These are phyloP conservation scores for Neurospora sp. DNA, from an alignment of 2,329 filamentous ascomycete genomes.

Conservation along the genomic window DNA sequence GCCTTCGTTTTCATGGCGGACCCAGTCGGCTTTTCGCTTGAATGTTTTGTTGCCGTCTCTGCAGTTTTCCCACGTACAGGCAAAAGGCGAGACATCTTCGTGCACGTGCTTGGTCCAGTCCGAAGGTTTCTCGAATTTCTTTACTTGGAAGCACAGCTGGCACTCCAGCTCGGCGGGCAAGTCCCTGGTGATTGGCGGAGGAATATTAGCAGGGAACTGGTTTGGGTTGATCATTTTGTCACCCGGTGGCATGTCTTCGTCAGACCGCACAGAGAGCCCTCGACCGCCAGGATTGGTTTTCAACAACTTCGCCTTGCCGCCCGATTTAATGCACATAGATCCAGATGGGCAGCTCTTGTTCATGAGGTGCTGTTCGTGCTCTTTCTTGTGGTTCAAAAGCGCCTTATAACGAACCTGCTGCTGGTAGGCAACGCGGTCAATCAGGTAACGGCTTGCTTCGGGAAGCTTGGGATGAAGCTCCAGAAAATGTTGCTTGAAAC, in stretches of 20 bases:
- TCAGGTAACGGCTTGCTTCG: slow-evolving; percentile 48
- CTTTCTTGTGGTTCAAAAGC: slow-evolving; percentile 59
- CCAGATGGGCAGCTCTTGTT: slow-evolving; percentile 48
- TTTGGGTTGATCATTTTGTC: slow-evolving; percentile 63
- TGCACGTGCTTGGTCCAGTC: slow-evolving; percentile 97
- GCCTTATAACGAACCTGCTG: slow-evolving; percentile 72
- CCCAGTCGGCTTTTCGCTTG: slow-evolving; percentile 94
- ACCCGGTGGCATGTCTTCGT: slow-evolving; percentile 56
- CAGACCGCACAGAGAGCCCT: slow-evolving; percentile 33
- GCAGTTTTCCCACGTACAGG: slow-evolving; percentile 79
- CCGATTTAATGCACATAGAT: slow-evolving; percentile 53
- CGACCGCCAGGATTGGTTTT: background rate
- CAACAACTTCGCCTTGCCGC: slow-evolving; percentile 54
- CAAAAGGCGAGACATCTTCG: slow-evolving; percentile 88
- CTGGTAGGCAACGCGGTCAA: slow-evolving; percentile 75
- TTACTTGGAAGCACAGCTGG: slow-evolving; percentile 73
- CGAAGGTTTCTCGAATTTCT: slow-evolving; percentile 81
- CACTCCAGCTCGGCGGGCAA: slow-evolving; percentile 88
- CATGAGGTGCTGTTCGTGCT: slow-evolving; percentile 54
- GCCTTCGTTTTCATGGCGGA: slow-evolving; percentile 84
- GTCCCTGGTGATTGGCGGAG: slow-evolving; percentile 64
- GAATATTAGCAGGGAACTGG: slow-evolving; percentile 72
- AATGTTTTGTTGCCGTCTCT: slow-evolving; percentile 73
- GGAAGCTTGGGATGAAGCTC: slow-evolving; percentile 63
- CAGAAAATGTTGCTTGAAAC: slow-evolving; percentile 66